Evolutionary conservation across 2,329 filamentous ascomycete species (phyloP).

Genomic region (Exophiala bonariae): DNA sequence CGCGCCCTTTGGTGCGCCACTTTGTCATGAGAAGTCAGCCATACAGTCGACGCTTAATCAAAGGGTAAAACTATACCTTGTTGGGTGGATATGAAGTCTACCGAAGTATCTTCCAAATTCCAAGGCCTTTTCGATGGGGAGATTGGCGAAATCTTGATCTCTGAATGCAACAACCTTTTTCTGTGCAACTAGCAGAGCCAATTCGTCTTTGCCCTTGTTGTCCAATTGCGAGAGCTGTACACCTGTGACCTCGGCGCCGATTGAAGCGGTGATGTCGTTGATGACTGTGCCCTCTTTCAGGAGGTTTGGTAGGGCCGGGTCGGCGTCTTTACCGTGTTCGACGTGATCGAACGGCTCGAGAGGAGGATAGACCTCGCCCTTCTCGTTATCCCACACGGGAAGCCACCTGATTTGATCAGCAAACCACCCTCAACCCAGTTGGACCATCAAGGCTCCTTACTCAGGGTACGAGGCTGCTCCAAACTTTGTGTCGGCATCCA

Average conservation of each 20-base stretch:
- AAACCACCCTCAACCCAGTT: too few relatives aligned
- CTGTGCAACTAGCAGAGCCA: conserved; percentile 36
- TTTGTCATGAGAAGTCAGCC: conserved; percentile 1
- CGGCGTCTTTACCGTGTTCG: conserved; percentile 75
- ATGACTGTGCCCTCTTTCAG: conserved; percentile 44
- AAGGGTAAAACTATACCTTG: conserved; percentile 40
- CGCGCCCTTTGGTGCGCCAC: conserved; percentile 70
- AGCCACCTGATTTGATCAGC: conserved; percentile 63
- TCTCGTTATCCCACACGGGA: conserved; percentile 67
- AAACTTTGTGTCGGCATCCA: conserved; percentile 54
- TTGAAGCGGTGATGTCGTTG: conserved; percentile 33
- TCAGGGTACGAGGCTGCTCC: conserved; percentile 65
- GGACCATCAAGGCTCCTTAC: not conserved
- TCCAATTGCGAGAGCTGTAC: conserved; percentile 34
- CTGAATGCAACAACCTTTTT: conserved; percentile 36
- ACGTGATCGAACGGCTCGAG: conserved; percentile 69
- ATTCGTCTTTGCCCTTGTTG: conserved; percentile 33
- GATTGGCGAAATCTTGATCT: conserved; percentile 39
- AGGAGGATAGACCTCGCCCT: conserved; percentile 54
- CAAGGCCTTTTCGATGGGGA: conserved; percentile 28
- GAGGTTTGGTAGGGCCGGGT: conserved; percentile 68
- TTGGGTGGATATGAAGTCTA: conserved; percentile 78
- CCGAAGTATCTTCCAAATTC: conserved; percentile 72
- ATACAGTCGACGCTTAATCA: not conserved
- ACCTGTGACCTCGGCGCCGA: conserved; percentile 37